Base-by-base conservation (phyloP, 495 filamentous ascomycete species). In the Aspergillus indologenus region DNA sequence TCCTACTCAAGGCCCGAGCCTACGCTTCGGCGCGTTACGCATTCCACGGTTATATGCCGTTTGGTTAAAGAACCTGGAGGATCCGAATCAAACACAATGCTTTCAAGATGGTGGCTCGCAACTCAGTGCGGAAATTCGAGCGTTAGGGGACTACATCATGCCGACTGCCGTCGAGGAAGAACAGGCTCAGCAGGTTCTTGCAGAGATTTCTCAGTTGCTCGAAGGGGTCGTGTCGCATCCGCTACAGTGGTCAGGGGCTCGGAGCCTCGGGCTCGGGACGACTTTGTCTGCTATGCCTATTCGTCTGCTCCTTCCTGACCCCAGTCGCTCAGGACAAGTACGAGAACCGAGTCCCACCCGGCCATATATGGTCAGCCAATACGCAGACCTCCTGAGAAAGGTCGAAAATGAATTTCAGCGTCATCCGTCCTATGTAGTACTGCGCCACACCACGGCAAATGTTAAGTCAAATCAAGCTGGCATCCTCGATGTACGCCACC, bases 251-350 rank as follows among this genome's bases (percentile, higher is more conserved):
- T 77, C 81, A 56, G 85, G 85, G 19, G 85, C 83, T 6, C 70
- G 77, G 40, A 53, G 63, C 5, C 85, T 78, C n/a, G 81, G 81
- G n/a, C 66, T 87, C 31, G 77, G 75, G 0, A 51, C 73, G 45
- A 68, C 75, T 19, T 71, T 73, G 34, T 87, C 85, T 14, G 78
- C 79, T 63, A 65, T 87, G 5, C 75, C 86, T 62, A 69, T 78
- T 58, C 63, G 66, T 24, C 64, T 78, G 8, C 61, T 61, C 9
- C 61, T 78, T 6, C 52, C 66, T 6, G 68, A 71, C 48, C 15
- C 52, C 18, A 59, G n/a, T n/a, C n/a, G n/a, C n/a, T n/a, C n/a
- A n/a, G n/a, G n/a, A n/a, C n/a, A n/a, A n/a, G n/a, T n/a, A n/a
- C n/a, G n/a, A n/a, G n/a, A n/a, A n/a, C n/a, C n/a, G n/a, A n/a